Base-by-base conservation (phyloP, 768 basidiomycete genomes). In the Clathrus columnatus region DNA sequence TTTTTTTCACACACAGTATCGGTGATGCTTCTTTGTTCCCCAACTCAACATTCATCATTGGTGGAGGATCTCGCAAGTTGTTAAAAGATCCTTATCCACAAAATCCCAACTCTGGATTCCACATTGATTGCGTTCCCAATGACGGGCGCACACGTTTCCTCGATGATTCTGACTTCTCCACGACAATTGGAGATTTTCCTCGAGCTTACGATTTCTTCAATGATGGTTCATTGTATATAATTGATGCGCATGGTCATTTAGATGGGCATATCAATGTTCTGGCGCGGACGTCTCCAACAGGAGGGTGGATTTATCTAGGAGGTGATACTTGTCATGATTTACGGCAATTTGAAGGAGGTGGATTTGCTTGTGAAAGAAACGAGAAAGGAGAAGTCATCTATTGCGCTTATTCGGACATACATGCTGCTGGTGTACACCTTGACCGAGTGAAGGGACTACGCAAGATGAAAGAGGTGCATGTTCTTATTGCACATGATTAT, bases 281-380 rank as follows among this genome's bases (percentile, higher is more conserved):
- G 10, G 78, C 70, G 5, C 78, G 82, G 47, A 81, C 79, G 2
- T 80, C 77, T 17, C 53, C 73, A 1, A 71, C 75, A 18, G 78
- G 78, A 10, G 73, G 67, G 1, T 83, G 82, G 81, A 68, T 83
- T 16, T 77, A 73, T 59, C 70, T 82, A 14, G 79, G 68, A 2
- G 79, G 76, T 0, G 81, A 83, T 61, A 75, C 76, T 56, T 81
- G 77, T 2, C 82, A 83, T 60, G 75, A 80, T 62, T 72, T 73
- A 70, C 69, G 73, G 14, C 67, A 82, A 48, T 63, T 82, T 52
- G 77, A 71, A 0, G 75, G 75, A 10, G 70, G 75, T 56, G 66
- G 68, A 18, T 36, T 36, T 36, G 11, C 36, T 4, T 36, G 36
- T 36, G 14, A 36, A 36, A 11, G 2, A 8, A 36, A 36, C 36